Evolutionary conservation across 2,329 filamentous ascomycete species (phyloP), one percentile per base, ranked within the genome.

Genomic region (Aspergillus chevalieri): DNA sequence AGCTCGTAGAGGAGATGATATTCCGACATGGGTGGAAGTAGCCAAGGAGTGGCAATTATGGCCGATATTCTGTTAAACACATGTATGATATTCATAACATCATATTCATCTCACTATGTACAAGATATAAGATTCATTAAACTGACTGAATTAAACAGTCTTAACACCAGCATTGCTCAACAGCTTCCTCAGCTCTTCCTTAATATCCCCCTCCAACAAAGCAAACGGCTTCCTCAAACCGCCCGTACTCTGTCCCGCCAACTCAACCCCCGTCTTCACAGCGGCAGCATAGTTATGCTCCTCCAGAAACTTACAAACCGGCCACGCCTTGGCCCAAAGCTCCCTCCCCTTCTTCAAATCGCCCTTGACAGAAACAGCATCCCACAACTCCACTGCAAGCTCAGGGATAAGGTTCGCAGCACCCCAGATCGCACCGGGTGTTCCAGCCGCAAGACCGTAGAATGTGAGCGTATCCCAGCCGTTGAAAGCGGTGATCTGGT

Each of bases 381-480:
- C 65, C 70, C 73, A 78, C 1, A 79, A 60, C 58, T 75, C 60
- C 14, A 75, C 65, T 0, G 74, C 74, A 15, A 78, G 58, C 52
- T 78, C 75, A 0, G 76, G 76, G 8, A 78, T 73, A 14, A 78
- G 64, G 50, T 79, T 78, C 2, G 75, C 71, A 0, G 76, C 74
- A 1, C 76, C 76, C 76, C 76, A 78, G 1, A 78, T 72, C 3
- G 71, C 73, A 3, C 76, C 76, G 43, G 74, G 74, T 7, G 74
- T 73, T 0, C 76, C 76, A 1, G 75, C 75, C 0, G 72, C 73
- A 8, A 79, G 61, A 8, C 76, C 75, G 52, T 78, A 78, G 57
- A 79, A 79, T 0, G 76, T 79, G 14, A 79, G 61, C 0, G 75
- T 78, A 50, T 79, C 76, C 76, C 76, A 79, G 1, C 76, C 76